phyloP scores from a whole-genome alignment of 1,284 basidiomycete species.

The Melampsora allii-populina region DNA sequence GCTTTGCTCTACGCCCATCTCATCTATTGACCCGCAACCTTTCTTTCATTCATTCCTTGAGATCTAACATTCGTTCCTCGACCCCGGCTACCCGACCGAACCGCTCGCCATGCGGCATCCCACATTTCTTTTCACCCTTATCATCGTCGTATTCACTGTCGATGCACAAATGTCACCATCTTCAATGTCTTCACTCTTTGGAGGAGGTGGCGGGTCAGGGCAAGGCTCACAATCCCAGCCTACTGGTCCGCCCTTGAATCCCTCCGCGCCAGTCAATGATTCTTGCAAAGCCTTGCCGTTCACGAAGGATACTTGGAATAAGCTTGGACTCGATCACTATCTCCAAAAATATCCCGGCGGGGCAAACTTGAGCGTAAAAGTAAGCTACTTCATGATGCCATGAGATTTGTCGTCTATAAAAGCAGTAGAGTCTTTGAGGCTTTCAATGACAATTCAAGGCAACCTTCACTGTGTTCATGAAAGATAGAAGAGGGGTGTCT shows the following conservation, averaged over 20 bases:
- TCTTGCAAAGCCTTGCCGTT: constrained; percentile 24
- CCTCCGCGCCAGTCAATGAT: constrained; percentile 22
- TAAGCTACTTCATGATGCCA: constrained; percentile 9
- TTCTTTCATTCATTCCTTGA: not conserved
- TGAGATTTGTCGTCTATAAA: not conserved
- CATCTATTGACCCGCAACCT: too few relatives aligned
- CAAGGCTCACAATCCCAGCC: not conserved
- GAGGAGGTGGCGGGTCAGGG: not conserved
- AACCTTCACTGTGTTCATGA: too few relatives aligned
- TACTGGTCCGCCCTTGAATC: constrained; percentile 15
- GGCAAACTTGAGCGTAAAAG: constrained; percentile 23
- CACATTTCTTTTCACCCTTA: not conserved
- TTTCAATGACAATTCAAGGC: not conserved
- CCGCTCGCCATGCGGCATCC: constrained; percentile 2
- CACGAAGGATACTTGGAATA: constrained; percentile 37
- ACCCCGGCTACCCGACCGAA: not conserved
- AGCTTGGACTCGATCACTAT: constrained; percentile 28
- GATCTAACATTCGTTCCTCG: not conserved
- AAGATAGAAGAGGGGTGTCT: too few relatives aligned
- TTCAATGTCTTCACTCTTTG: not conserved
- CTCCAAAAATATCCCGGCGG: constrained; percentile 34
- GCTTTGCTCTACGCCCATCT: not conserved
- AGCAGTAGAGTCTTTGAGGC: not conserved
- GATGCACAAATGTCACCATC: not conserved
- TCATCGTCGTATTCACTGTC: not conserved